These are phyloP conservation scores for Logfia minima DNA, from an alignment of 129 eudicot genomes.

Conservation along the genomic window DNA sequence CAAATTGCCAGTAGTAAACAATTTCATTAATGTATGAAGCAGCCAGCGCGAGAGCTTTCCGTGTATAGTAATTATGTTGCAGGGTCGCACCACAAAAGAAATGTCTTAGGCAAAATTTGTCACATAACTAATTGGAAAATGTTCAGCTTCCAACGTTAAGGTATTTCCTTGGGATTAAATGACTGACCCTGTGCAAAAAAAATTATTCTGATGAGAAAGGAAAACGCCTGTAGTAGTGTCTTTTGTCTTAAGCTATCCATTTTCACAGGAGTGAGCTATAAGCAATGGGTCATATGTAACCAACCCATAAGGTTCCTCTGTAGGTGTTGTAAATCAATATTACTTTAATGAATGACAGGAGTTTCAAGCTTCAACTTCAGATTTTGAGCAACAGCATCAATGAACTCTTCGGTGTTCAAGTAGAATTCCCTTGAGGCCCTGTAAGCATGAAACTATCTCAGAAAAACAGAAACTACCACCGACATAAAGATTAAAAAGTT, in stretches of 20 bases:
- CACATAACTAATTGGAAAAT: not conserved
- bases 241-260: slow-evolving; percentile 4
- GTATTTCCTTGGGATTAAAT: not conserved
- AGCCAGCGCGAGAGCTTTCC: not conserved
- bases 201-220: slow-evolving; percentile 10
- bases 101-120: not conserved
- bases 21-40: not conserved
- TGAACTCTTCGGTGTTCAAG: slow-evolving; percentile 85
- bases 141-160: not conserved
- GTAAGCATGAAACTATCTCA: slow-evolving; percentile 26
- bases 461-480: not conserved
- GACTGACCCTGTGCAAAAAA: slow-evolving; percentile 18
- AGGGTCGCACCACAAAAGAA: not conserved
- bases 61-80: not conserved
- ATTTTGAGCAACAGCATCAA: slow-evolving; percentile 80
- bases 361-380: slow-evolving; percentile 60
- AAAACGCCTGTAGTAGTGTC: not conserved
- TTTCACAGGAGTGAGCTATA: not conserved
- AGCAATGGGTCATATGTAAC: not conserved
- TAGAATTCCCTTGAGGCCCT: slow-evolving; percentile 78
- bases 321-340: not conserved
- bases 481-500: not conserved
- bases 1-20: not conserved
- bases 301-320: not conserved
- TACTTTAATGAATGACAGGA: slow-evolving; percentile 16